A percentile compares a stretch with the other conserved stretches of the same genome.
Conservation (phyloP, 2,329 filamentous ascomycete species). For the Aaosphaeria arxii region DNA sequence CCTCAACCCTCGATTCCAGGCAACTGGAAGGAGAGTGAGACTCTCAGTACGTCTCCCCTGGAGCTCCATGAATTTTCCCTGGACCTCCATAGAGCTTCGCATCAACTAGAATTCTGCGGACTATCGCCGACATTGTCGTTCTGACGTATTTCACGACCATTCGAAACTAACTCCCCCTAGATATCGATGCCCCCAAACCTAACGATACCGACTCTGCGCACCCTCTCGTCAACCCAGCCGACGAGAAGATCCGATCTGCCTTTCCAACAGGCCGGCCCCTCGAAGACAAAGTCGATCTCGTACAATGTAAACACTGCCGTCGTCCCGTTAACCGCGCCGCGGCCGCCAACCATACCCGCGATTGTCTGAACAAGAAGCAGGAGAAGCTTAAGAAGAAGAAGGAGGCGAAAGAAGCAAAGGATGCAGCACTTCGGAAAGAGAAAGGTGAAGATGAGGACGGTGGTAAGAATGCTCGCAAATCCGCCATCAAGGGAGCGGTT, state of each 20-base stretch:
- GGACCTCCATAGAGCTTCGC: too few species aligned
- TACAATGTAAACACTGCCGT: constrained; percentile 90
- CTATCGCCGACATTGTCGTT: too few species aligned
- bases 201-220: constrained; percentile 19
- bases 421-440: constrained; percentile 48
- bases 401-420: constrained; percentile 59
- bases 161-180: constrained; percentile 3
- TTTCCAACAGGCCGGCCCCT: constrained; percentile 81
- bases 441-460: constrained; percentile 43
- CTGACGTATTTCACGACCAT: too few species aligned
- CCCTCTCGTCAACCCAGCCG: constrained; percentile 57
- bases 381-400: constrained; percentile 60
- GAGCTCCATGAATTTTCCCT: too few species aligned
- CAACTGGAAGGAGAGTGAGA: constrained; percentile 67
- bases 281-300: constrained; percentile 73
- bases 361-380: constrained; percentile 80
- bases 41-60: constrained; percentile 52
- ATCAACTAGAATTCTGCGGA: too few species aligned
- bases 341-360: constrained; percentile 75
- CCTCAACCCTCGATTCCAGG: constrained; percentile 65
- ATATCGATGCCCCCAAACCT: constrained; percentile 24
- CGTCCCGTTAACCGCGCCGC: constrained; percentile 76
- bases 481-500: constrained; percentile 37
- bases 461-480: constrained; percentile 38
- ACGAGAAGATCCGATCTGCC: constrained; percentile 71